A percentile compares a stretch with the other conserved stretches of the same genome.
phyloP scores from a whole-genome alignment of 495 filamentous ascomycete species.

The Tuber aestivum region DNA sequence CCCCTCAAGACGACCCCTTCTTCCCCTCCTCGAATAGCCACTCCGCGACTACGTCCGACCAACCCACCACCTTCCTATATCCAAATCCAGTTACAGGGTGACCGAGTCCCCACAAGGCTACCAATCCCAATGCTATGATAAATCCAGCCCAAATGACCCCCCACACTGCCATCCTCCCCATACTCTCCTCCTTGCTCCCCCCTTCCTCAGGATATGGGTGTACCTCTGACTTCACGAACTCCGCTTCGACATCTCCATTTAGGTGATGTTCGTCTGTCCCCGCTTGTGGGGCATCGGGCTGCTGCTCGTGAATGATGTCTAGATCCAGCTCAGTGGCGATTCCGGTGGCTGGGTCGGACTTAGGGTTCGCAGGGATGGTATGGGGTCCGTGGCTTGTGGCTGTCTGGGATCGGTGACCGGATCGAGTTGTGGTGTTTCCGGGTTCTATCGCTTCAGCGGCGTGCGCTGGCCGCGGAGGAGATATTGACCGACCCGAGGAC shows the following conservation, averaged over 20 bases:
- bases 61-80: not conserved
- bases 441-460: not conserved
- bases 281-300: not conserved
- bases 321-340: conserved; percentile 9
- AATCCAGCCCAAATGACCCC: conserved; percentile 13
- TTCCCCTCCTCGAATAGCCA: conserved; percentile 30
- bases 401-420: not conserved
- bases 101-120: conserved; percentile 13
- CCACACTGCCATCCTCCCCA: conserved; percentile 9
- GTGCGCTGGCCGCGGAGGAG: not conserved
- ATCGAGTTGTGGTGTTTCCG: not conserved
- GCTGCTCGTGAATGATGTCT: conserved; percentile 17
- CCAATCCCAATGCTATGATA: conserved; percentile 16
- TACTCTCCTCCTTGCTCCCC: not conserved
- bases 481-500: not conserved
- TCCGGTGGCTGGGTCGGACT: conserved; percentile 9
- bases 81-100: conserved; percentile 13
- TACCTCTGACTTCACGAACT: conserved; percentile 1
- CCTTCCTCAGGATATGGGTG: not conserved
- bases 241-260: not conserved
- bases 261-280: not conserved
- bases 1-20: not conserved
- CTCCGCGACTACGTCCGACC: conserved; percentile 17
- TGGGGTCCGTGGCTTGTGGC: not conserved
- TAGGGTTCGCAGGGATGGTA: conserved; percentile 12